These are phyloP conservation scores for Arabidopsis arenosa DNA, from an alignment of 345 rosid genomes.

Conservation along the genomic window DNA sequence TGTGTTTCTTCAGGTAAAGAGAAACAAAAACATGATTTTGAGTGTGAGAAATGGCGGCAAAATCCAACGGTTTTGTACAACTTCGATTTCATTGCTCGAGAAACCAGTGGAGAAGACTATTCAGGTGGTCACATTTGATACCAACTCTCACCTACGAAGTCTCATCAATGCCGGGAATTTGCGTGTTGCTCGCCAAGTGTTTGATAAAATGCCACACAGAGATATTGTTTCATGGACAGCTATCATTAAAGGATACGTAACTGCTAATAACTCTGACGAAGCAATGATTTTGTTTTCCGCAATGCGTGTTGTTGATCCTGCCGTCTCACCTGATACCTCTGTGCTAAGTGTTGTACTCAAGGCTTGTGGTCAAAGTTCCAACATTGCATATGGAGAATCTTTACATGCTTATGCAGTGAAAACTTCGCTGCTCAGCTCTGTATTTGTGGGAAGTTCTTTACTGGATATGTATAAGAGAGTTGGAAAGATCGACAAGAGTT, in stretches of 20 bases:
- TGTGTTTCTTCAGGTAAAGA: not conserved
- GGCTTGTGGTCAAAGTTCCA: conserved; percentile 62
- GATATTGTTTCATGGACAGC: conserved; percentile 83
- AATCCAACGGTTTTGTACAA: conserved; percentile 40
- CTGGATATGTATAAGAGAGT: conserved; percentile 69
- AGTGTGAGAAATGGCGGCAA: conserved; percentile 35
- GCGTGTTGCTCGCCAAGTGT: conserved; percentile 65
- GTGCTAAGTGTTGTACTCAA: conserved; percentile 74
- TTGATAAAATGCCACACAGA: conserved; percentile 70
- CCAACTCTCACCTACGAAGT: conserved; percentile 51
- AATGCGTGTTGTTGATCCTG: conserved; percentile 65
- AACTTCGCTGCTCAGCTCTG: conserved; percentile 59
- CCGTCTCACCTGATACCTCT: conserved; percentile 62
- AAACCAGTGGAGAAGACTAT: conserved; percentile 16
- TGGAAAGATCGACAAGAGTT: conserved; percentile 59
- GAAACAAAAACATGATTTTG: conserved; percentile 23
- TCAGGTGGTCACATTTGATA: conserved; percentile 43
- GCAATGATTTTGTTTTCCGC: conserved; percentile 66
- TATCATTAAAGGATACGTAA: conserved; percentile 72
- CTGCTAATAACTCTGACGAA: conserved; percentile 51
- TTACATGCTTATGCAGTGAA: conserved; percentile 72
- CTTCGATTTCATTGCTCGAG: conserved; percentile 26
- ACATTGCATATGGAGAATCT: conserved; percentile 59
- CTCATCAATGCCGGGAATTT: conserved; percentile 50
- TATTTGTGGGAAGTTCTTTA: conserved; percentile 76